phyloP scores from a whole-genome alignment of 306 rosid genomes.

The Vicia faba region DNA sequence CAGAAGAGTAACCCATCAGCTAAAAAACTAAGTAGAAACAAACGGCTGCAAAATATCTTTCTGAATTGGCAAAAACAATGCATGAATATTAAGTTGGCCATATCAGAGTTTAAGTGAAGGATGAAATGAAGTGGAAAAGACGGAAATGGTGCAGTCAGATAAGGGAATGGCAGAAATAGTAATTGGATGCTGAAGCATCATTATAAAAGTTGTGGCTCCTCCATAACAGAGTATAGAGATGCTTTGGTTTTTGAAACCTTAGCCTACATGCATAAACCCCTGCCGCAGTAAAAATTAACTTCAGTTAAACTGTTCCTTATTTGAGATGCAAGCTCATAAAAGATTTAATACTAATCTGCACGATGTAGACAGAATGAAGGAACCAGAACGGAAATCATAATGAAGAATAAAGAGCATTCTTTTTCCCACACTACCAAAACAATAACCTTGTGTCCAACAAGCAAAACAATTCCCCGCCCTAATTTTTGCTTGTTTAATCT shows the following conservation, averaged over 20 bases:
- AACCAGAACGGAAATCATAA: neutral
- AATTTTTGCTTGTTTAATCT: neutral
- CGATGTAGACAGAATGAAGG: neutral
- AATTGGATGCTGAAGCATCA: constrained; percentile 29
- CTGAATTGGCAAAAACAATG: constrained; percentile 20
- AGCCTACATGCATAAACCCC: constrained; percentile 5
- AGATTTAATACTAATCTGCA: neutral
- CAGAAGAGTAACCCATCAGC: too few relatives aligned
- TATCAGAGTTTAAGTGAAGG: constrained; percentile 4
- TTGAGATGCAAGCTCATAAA: constrained; percentile 21
- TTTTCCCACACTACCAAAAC: neutral
- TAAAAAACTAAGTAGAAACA: constrained; percentile 3
- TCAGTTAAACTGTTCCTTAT: neutral
- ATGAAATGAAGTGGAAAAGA: neutral
- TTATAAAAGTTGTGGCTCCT: constrained; percentile 12
- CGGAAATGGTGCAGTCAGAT: constrained; percentile 2
- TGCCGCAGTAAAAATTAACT: constrained; percentile 16
- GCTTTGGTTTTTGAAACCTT: neutral
- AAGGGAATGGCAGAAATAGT: constrained; percentile 22
- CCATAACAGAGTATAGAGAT: constrained; percentile 11
- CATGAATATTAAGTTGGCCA: constrained; percentile 17
- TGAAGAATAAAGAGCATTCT: neutral
- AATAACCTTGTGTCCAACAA: neutral
- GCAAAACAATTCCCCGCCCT: neutral
- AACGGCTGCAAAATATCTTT: constrained; percentile 18